Evolutionary conservation across 1,284 basidiomycete genomes (phyloP).

Genomic region (Ustilago lituana): DNA sequence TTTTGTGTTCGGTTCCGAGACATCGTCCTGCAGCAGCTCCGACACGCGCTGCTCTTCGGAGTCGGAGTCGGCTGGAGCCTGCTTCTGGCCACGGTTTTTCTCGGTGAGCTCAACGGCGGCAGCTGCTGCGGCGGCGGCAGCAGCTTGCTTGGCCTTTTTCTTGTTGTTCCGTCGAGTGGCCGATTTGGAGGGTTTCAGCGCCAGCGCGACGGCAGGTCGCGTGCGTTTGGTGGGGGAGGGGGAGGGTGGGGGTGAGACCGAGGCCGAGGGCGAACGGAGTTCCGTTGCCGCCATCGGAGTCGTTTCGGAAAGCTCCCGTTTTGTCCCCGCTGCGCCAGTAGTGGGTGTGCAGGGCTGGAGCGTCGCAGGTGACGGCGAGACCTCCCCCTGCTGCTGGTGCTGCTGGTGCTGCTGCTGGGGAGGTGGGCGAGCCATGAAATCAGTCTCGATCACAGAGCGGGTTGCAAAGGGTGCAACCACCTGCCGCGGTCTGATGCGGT

Average conservation of each 20-base stretch:
- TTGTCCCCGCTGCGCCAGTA: too few relatives aligned
- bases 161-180: conserved; percentile 24
- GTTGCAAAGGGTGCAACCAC: conserved; percentile 34
- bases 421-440: conserved; percentile 26
- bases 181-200: conserved; percentile 22
- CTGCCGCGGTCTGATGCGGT: conserved; percentile 30
- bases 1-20: conserved; percentile 8
- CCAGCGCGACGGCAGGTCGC: background rate
- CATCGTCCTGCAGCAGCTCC: conserved; percentile 13
- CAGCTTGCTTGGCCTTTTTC: conserved; percentile 22
- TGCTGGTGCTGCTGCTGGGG: conserved; percentile 5
- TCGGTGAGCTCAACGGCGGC: conserved; percentile 10
- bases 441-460: conserved; percentile 43
- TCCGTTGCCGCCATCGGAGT: background rate
- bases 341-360: too few relatives aligned
- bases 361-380: too few relatives aligned
- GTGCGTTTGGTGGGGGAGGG: conserved; percentile 36
- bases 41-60: conserved; percentile 26
- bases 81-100: conserved; percentile 4
- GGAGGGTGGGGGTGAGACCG: conserved; percentile 32
- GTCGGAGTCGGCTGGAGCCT: conserved; percentile 6
- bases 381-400: conserved; percentile 1
- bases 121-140: conserved; percentile 14
- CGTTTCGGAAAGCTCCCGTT: background rate
- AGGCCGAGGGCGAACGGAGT: conserved; percentile 12